These are phyloP conservation scores for Phanerochaete carnosa DNA, from an alignment of 768 basidiomycete species.

Conservation along the genomic window DNA sequence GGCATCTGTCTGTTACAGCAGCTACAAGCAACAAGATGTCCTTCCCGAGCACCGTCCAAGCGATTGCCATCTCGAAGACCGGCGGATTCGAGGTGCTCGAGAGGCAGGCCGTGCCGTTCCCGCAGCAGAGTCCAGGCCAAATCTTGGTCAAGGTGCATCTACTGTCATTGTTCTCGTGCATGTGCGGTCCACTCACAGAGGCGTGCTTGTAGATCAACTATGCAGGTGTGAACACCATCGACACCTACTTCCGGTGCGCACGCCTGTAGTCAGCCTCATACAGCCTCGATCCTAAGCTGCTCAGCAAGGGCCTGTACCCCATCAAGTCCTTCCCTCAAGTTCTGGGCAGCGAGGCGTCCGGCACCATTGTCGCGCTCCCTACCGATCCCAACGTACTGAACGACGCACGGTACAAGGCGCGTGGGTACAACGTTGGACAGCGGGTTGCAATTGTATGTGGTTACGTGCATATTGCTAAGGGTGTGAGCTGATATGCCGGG, in stretches of 20 bases:
- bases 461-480: background rate
- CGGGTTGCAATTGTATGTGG: constrained; percentile 64
- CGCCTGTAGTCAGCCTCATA: background rate
- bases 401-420: constrained; percentile 59
- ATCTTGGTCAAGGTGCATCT: constrained; percentile 45
- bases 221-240: constrained; percentile 84
- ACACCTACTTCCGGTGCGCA: constrained; percentile 72
- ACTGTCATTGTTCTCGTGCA: background rate
- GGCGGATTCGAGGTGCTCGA: constrained; percentile 80
- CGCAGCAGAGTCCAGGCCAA: constrained; percentile 55
- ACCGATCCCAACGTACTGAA: constrained; percentile 57
- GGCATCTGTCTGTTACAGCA: constrained; percentile 28
- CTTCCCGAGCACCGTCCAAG: constrained; percentile 61
- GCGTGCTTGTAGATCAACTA: constrained; percentile 53
- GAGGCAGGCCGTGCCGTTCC: constrained; percentile 65
- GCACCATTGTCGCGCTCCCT: constrained; percentile 72
- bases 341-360: constrained; percentile 78
- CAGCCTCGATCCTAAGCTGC: background rate
- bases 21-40: constrained; percentile 36
- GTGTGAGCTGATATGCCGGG: background rate
- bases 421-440: constrained; percentile 64
- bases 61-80: constrained; percentile 66
- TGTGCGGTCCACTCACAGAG: background rate
- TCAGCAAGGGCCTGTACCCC: constrained; percentile 64
- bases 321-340: constrained; percentile 54